Conservation (phyloP, 768 basidiomycete species). For the Calvatia gigantea region DNA sequence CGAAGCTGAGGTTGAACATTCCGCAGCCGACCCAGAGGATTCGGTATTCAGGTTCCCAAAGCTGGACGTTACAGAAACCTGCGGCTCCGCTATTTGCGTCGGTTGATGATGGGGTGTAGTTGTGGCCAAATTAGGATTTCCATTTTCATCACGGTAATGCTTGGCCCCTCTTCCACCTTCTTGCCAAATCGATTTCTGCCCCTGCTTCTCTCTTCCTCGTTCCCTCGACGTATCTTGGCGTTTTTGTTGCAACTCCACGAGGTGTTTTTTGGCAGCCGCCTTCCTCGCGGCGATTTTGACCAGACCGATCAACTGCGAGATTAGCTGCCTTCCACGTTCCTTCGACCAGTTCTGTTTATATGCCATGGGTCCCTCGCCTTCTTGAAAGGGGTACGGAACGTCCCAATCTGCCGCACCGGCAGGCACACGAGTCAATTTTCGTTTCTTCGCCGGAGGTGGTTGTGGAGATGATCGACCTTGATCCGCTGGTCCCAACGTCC, state of each 20-base stretch:
- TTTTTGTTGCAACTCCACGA: constrained; percentile 15
- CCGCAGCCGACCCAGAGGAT: not conserved
- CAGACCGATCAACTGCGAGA: constrained; percentile 56
- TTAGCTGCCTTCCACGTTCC: constrained; percentile 58
- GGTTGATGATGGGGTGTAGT: not conserved
- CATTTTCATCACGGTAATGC: not conserved
- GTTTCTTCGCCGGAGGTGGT: constrained; percentile 46
- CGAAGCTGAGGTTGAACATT: not conserved
- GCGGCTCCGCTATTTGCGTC: not conserved
- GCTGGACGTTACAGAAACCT: not conserved
- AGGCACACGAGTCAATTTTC: constrained; percentile 64
- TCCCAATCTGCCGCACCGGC: constrained; percentile 84
- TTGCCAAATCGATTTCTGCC: not conserved
- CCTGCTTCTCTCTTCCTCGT: constrained; percentile 3
- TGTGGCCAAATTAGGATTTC: not conserved
- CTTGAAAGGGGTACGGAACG: constrained; percentile 71
- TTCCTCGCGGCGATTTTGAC: constrained; percentile 60
- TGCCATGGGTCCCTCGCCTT: constrained; percentile 67
- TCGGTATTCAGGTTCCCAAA: not conserved
- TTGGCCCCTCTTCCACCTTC: constrained; percentile 5
- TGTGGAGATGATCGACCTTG: constrained; percentile 16
- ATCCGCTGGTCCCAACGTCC: constrained; percentile 2
- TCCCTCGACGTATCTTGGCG: constrained; percentile 19
- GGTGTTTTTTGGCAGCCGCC: constrained; percentile 53
- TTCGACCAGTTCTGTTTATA: constrained; percentile 65